Percentiles rank a stretch among this genome's conserved stretches.
These are phyloP conservation scores for Apiotrichum montevideense DNA, from an alignment of 1,284 basidiomycete species.

Conservation along the genomic window DNA sequence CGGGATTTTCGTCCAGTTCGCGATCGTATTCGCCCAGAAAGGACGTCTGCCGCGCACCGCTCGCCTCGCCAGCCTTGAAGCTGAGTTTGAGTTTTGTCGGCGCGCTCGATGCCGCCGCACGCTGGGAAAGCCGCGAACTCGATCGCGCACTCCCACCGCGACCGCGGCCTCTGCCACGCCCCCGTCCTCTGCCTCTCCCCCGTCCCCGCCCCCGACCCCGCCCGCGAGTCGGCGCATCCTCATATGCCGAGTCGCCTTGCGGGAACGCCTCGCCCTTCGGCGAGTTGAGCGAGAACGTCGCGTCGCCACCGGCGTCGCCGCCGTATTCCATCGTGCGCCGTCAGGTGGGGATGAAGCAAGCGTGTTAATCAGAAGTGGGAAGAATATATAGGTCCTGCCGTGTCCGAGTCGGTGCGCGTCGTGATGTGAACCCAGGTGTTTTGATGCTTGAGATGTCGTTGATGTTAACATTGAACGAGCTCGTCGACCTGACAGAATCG, in stretches of 20 bases:
- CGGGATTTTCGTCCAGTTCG: conserved; percentile 92
- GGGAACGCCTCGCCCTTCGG: background rate
- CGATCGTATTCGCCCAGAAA: conserved; percentile 84
- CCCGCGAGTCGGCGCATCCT: conserved; percentile 1
- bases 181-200: conserved; percentile 15
- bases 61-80: conserved; percentile 27
- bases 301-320: background rate
- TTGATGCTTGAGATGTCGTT: too few relatives aligned
- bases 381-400: too few relatives aligned
- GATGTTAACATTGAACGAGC: too few relatives aligned
- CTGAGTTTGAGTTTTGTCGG: conserved; percentile 33
- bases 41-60: conserved; percentile 51
- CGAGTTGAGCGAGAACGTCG: conserved; percentile 1
- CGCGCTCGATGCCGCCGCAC: conserved; percentile 7
- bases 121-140: conserved; percentile 16
- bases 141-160: conserved; percentile 4
- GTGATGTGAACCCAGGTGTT: too few relatives aligned
- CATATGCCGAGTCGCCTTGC: background rate
- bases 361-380: too few relatives aligned
- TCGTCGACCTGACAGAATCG: too few relatives aligned
- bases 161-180: conserved; percentile 12
- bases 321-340: too few relatives aligned
- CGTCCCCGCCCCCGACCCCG: conserved; percentile 17
- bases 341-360: too few relatives aligned
- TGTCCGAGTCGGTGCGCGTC: too few relatives aligned